phyloP scores from a whole-genome alignment of 2,329 filamentous ascomycete genomes.

The Biscogniauxia sp. region DNA sequence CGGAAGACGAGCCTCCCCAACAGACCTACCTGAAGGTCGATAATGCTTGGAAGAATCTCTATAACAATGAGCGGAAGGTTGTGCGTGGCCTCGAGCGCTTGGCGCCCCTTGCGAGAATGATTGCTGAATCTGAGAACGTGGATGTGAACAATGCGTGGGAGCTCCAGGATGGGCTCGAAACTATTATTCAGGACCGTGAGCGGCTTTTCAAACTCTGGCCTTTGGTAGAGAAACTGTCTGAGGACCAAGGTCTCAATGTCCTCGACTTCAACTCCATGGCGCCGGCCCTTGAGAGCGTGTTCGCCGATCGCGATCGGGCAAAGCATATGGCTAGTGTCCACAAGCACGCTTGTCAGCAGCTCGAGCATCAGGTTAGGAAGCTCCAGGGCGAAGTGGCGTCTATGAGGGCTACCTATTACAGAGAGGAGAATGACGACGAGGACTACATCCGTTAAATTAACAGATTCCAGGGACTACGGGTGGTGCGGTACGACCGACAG shows the following conservation, averaged over 20 bases:
- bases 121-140: slow-evolving; percentile 17
- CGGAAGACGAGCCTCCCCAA: slow-evolving; percentile 1
- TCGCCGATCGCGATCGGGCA: slow-evolving; percentile 16
- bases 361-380: slow-evolving; percentile 3
- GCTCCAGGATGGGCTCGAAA: slow-evolving; percentile 9
- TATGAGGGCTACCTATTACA: background rate
- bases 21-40: slow-evolving; percentile 1
- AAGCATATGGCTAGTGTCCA: slow-evolving; percentile 10
- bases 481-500: background rate
- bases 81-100: slow-evolving; percentile 1
- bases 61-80: background rate
- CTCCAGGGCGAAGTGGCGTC: slow-evolving; percentile 4
- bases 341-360: slow-evolving; percentile 1
- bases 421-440: slow-evolving; percentile 6
- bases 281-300: slow-evolving; percentile 7
- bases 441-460: slow-evolving; percentile 12
- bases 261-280: slow-evolving; percentile 9
- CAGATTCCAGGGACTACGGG: background rate
- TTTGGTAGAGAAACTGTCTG: slow-evolving; percentile 18
- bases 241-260: slow-evolving; percentile 16
- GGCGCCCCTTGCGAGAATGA: slow-evolving; percentile 15
- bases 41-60: slow-evolving; percentile 15
- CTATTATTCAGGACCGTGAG: slow-evolving; percentile 19
- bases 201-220: slow-evolving; percentile 16
- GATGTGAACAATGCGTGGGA: slow-evolving; percentile 5